Conservation (phyloP, 495 filamentous ascomycete species). For the Penicillium bovifimosum region DNA sequence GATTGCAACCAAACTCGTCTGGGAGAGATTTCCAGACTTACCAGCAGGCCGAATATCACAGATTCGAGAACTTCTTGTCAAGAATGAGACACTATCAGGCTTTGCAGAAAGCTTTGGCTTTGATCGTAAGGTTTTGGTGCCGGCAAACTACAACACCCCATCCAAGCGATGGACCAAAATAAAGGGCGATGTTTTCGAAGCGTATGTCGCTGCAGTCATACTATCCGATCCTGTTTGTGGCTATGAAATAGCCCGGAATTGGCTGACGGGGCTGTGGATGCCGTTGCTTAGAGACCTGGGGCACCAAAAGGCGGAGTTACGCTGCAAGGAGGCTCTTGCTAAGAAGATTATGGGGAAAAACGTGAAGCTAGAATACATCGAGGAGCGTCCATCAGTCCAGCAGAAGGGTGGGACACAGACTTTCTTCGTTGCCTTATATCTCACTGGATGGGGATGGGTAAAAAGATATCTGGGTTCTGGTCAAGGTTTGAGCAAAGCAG, state of each 20-base stretch:
- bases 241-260: constrained; percentile 52
- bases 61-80: constrained; percentile 64
- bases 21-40: constrained; percentile 54
- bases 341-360: constrained; percentile 52
- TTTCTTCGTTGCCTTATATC: constrained; percentile 65
- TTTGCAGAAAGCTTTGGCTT: constrained; percentile 65
- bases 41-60: constrained; percentile 56
- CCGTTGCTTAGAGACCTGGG: constrained; percentile 32
- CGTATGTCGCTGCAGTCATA: constrained; percentile 75
- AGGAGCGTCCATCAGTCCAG: constrained; percentile 46
- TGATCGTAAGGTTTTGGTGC: constrained; percentile 52
- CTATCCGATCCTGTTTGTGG: constrained; percentile 57
- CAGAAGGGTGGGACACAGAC: constrained; percentile 53
- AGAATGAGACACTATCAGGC: constrained; percentile 66
- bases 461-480: constrained; percentile 61
- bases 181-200: constrained; percentile 80
- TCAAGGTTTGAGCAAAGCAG: constrained; percentile 61
- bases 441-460: constrained; percentile 68
- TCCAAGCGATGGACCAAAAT: constrained; percentile 59
- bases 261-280: constrained; percentile 68
- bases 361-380: constrained; percentile 60
- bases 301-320: constrained; percentile 33
- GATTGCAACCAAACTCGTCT: constrained; percentile 59
- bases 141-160: constrained; percentile 33
- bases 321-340: constrained; percentile 51